Conservation (phyloP, 108 stramenopile genomes). For the Fistulifera solaris region DNA sequence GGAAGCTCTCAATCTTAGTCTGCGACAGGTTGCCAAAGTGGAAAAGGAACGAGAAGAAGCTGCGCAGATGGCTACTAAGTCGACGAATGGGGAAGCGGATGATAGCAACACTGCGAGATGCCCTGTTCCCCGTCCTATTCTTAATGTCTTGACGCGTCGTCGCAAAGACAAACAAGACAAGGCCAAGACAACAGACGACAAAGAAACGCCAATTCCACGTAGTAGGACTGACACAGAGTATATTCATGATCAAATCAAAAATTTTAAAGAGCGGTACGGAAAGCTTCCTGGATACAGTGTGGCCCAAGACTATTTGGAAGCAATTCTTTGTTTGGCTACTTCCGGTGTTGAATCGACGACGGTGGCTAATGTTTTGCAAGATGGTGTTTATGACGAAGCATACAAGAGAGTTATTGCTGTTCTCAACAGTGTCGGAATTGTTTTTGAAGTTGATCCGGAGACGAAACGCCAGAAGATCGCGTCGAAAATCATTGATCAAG, state of each 20-base stretch:
- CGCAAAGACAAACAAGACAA: conserved; percentile 13
- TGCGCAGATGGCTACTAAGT: conserved; percentile 15
- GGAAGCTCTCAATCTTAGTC: conserved; percentile 70
- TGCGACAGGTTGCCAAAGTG: conserved; percentile 33
- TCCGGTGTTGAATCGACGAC: conserved; percentile 68
- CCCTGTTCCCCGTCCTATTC: conserved; percentile 77
- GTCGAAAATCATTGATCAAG: conserved; percentile 53
- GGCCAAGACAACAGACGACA: neutral
- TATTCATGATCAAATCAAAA: conserved; percentile 52
- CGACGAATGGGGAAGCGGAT: conserved; percentile 4
- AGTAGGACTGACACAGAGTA: conserved; percentile 54
- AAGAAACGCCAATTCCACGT: conserved; percentile 16
- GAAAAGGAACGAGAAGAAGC: conserved; percentile 16
- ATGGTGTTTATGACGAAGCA: conserved; percentile 53
- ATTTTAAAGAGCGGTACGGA: conserved; percentile 57
- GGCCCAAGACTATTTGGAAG: conserved; percentile 76
- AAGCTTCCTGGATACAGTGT: conserved; percentile 42
- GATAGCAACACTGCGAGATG: conserved; percentile 48
- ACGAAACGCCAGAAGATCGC: conserved; percentile 38
- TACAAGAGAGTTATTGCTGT: conserved; percentile 59
- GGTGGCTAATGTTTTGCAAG: conserved; percentile 49
- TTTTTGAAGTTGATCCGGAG: conserved; percentile 33
- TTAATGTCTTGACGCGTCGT: conserved; percentile 61
- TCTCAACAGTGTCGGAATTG: conserved; percentile 63
- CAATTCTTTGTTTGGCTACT: conserved; percentile 66